Evolutionary conservation across 2,329 filamentous ascomycete genomes (phyloP).

Genomic region (Beauveria scarabaeidicola): DNA sequence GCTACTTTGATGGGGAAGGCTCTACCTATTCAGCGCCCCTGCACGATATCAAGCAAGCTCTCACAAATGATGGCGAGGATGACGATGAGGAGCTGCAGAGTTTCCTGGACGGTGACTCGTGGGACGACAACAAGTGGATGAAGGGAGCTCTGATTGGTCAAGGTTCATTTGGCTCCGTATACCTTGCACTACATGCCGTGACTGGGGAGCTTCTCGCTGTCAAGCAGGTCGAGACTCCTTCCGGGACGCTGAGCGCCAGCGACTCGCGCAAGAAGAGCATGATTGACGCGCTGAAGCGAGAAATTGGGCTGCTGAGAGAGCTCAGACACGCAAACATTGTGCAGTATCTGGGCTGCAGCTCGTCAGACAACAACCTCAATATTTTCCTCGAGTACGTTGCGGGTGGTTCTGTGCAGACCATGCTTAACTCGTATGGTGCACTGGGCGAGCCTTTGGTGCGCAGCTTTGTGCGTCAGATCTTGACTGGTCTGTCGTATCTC

Average conservation of each 20-base stretch:
- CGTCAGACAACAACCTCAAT: constrained; percentile 84
- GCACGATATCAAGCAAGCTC: constrained; percentile 74
- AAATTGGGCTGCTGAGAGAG: constrained; percentile 88
- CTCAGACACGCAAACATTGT: constrained; percentile 96
- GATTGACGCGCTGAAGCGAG: constrained; percentile 94
- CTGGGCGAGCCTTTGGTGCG: constrained; percentile 87
- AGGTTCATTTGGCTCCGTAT: constrained; percentile 93
- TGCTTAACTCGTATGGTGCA: constrained; percentile 97
- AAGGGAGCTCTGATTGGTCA: constrained; percentile 95
- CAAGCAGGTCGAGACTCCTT: constrained; percentile 92
- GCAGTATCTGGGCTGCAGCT: constrained; percentile 92
- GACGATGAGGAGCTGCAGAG: constrained; percentile 81
- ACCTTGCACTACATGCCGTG: constrained; percentile 87
- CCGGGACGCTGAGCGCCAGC: constrained; percentile 61
- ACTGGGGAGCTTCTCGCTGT: constrained; percentile 97
- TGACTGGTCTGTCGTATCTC: constrained; percentile 85
- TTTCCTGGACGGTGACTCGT: constrained; percentile 86
- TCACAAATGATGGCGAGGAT: constrained; percentile 87
- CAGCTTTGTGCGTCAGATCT: constrained; percentile 93
- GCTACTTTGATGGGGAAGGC: constrained; percentile 76
- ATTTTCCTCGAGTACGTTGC: constrained; percentile 99
- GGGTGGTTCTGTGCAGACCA: constrained; percentile 92
- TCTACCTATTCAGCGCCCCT: constrained; percentile 66
- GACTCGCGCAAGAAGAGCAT: constrained; percentile 94
- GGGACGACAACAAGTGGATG: constrained; percentile 98